Percentiles rank a stretch among this genome's conserved stretches.
Conservation (phyloP, 768 basidiomycete species). For the Terana coerulea region DNA sequence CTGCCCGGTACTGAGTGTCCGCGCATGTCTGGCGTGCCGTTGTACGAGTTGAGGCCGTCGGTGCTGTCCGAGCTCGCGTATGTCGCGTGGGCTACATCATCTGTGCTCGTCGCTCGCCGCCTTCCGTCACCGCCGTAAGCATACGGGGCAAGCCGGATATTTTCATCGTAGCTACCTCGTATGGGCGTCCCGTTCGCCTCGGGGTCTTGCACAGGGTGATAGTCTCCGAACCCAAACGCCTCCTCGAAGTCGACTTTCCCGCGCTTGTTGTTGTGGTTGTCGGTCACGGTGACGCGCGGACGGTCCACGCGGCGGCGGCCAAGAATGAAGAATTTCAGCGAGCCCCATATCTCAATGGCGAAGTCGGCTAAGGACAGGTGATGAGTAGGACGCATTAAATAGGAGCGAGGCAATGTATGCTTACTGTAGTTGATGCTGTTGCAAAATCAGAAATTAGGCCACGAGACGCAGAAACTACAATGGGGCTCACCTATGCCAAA, state of each 20-base stretch:
- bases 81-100: neutral
- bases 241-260: slow-evolving; percentile 32
- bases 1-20: no score
- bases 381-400: neutral
- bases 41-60: neutral
- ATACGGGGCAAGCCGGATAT: slow-evolving; percentile 38
- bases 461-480: slow-evolving; percentile 4
- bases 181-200: slow-evolving; percentile 9
- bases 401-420: no score
- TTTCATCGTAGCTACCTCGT: slow-evolving; percentile 37
- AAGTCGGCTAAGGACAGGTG: slow-evolving; percentile 53
- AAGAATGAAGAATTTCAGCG: slow-evolving; percentile 58
- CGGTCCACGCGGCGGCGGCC: slow-evolving; percentile 27
- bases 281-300: slow-evolving; percentile 20
- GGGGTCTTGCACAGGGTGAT: slow-evolving; percentile 10
- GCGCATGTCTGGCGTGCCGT: slow-evolving; percentile 1
- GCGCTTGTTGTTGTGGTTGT: slow-evolving; percentile 23
- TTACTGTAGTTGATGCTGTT: slow-evolving; percentile 43
- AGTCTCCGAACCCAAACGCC: slow-evolving; percentile 34
- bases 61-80: neutral
- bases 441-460: slow-evolving; percentile 8
- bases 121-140: slow-evolving; percentile 15
- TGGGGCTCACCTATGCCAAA: slow-evolving; percentile 54
- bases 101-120: neutral
- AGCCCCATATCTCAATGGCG: slow-evolving; percentile 54